Conservation (phyloP, 2,329 filamentous ascomycete genomes). For the Rhynchosporium secalis region DNA sequence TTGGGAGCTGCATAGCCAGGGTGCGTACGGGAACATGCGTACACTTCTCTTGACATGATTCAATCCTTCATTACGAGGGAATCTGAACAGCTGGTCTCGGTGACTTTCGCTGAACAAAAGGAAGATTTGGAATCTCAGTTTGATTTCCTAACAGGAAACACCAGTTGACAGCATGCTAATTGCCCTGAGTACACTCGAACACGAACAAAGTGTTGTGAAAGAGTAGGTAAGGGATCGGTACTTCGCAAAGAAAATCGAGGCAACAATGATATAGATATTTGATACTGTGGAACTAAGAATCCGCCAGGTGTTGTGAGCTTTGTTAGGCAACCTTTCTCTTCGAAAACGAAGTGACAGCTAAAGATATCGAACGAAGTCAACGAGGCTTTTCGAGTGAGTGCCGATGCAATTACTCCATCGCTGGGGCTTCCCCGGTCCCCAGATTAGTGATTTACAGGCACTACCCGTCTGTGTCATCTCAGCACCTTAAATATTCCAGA, state of each 20-base stretch:
- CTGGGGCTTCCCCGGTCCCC: not conserved
- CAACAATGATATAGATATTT: too few relatives aligned
- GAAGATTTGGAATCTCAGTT: not conserved
- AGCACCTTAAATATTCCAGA: not conserved
- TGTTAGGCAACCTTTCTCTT: not conserved
- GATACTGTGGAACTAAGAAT: too few relatives aligned
- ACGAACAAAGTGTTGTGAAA: not conserved
- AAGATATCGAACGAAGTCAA: not conserved
- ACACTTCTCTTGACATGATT: not conserved
- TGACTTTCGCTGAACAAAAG: not conserved
- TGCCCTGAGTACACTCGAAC: not conserved
- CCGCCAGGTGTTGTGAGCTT: not conserved
- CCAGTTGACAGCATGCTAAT: not conserved
- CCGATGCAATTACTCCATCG: not conserved
- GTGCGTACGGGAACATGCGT: not conserved
- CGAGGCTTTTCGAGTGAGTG: not conserved
- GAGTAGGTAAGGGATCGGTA: not conserved
- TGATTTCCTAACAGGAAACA: not conserved
- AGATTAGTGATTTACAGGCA: not conserved
- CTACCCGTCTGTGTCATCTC: conserved; percentile 4
- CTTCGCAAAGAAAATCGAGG: not conserved
- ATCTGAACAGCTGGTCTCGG: not conserved
- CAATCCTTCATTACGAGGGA: not conserved
- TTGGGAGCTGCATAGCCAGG: conserved; percentile 9
- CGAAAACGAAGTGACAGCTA: not conserved